Percentiles rank a stretch among this genome's conserved stretches.
These are phyloP conservation scores for Parietaria judaica DNA, from an alignment of 306 rosid species.

Conservation along the genomic window DNA sequence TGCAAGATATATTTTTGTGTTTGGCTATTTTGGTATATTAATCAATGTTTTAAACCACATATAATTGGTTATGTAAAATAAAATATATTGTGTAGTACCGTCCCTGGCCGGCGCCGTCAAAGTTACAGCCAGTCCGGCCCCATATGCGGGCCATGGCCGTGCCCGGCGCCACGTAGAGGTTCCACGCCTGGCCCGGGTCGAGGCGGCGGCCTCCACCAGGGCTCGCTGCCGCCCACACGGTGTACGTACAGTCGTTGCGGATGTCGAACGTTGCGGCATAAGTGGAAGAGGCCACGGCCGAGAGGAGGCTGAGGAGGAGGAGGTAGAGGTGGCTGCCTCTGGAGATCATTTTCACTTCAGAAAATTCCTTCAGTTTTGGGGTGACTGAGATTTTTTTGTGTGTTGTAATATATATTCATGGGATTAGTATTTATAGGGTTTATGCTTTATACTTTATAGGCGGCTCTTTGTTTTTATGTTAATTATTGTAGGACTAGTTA, in stretches of 20 bases:
- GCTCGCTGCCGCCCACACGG: slow-evolving; percentile 45
- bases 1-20: no score
- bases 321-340: slow-evolving; percentile 17
- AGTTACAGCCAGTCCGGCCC: slow-evolving; percentile 68
- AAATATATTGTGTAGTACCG: no score
- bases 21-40: no score
- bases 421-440: neutral
- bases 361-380: neutral
- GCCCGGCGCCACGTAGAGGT: slow-evolving; percentile 14
- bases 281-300: neutral
- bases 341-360: slow-evolving; percentile 5
- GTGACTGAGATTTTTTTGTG: neutral
- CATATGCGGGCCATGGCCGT: slow-evolving; percentile 56
- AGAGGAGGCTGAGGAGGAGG: slow-evolving; percentile 3
- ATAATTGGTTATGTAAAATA: no score
- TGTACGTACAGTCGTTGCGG: slow-evolving; percentile 39
- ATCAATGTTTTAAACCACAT: no score
- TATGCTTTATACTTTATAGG: no score
- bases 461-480: neutral
- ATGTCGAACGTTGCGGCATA: slow-evolving; percentile 22
- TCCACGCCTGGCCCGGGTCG: slow-evolving; percentile 40
- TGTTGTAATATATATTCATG: neutral
- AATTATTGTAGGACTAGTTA: neutral
- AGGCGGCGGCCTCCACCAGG: slow-evolving; percentile 26
- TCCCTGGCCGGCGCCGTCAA: slow-evolving; percentile 30